A percentile compares a stretch with the other conserved stretches of the same genome.
Evolutionary conservation across 2,329 filamentous ascomycete genomes (phyloP).

Genomic region (Colletotrichum incanum): DNA sequence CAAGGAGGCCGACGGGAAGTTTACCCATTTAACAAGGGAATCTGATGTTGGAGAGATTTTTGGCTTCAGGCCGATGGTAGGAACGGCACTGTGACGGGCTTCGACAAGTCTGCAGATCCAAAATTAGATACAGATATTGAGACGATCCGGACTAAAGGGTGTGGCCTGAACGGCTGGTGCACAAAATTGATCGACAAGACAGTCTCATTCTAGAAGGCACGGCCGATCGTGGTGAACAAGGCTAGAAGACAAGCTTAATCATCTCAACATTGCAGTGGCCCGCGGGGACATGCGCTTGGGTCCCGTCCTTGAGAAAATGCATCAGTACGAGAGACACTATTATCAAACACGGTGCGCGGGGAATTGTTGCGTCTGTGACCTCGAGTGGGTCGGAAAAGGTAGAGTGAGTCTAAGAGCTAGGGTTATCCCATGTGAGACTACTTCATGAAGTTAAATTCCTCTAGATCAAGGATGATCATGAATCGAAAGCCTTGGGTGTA

Average conservation of each 20-base stretch:
- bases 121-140: slow-evolving; percentile 35
- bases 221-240: background rate
- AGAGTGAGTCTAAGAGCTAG: background rate
- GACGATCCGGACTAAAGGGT: slow-evolving; percentile 25
- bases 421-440: background rate
- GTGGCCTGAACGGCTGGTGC: background rate
- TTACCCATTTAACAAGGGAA: background rate
- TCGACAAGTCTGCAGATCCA: slow-evolving; percentile 18
- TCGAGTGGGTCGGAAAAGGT: background rate
- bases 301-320: background rate
- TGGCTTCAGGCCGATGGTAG: background rate
- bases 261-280: slow-evolving; percentile 25
- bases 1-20: background rate
- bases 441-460: background rate
- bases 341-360: slow-evolving; percentile 27
- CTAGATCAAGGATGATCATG: background rate
- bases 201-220: slow-evolving; percentile 6
- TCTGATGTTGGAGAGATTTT: background rate
- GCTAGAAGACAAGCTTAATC: slow-evolving; percentile 39
- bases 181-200: slow-evolving; percentile 16
- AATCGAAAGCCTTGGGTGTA: background rate
- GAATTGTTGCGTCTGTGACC: background rate
- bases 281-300: slow-evolving; percentile 24
- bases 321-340: background rate
- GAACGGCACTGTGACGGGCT: slow-evolving; percentile 27